Conservation (phyloP, 75 land plant genomes). For the Adiantum capillusveneris region DNA sequence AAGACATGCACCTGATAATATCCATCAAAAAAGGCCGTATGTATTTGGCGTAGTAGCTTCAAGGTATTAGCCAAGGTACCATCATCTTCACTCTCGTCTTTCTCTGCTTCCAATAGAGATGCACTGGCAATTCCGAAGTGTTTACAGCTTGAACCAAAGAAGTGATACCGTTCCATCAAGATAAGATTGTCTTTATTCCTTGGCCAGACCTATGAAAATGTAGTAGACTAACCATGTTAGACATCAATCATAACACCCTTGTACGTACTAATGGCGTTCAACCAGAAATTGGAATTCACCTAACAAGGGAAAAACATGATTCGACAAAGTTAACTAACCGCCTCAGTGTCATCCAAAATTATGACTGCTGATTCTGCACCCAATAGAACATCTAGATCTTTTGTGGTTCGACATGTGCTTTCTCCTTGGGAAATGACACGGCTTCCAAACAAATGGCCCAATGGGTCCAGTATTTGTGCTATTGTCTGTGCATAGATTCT, state of each 20-base stretch:
- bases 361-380: slow-evolving; percentile 84
- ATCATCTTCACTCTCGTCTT: slow-evolving; percentile 79
- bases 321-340: slow-evolving; percentile 30
- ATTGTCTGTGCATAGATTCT: slow-evolving; percentile 72
- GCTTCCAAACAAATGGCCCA: slow-evolving; percentile 47
- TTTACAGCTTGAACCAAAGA: slow-evolving; percentile 75
- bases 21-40: slow-evolving; percentile 59
- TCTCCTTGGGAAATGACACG: slow-evolving; percentile 82
- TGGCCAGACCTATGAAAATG: slow-evolving; percentile 78
- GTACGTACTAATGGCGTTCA: too few relatives aligned
- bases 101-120: slow-evolving; percentile 55
- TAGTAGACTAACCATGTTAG: background rate
- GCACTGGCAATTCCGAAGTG: slow-evolving; percentile 44
- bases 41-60: slow-evolving; percentile 50
- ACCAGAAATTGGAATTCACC: too few relatives aligned
- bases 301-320: background rate
- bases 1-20: background rate
- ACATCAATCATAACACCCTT: slow-evolving; percentile 10
- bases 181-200: slow-evolving; percentile 76
- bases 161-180: slow-evolving; percentile 92
- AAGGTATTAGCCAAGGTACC: slow-evolving; percentile 78
- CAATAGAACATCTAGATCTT: slow-evolving; percentile 89
- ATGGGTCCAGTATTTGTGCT: slow-evolving; percentile 86
- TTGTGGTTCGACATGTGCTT: slow-evolving; percentile 72
- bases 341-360: slow-evolving; percentile 94